phyloP scores from a whole-genome alignment of 192 early-diverging fungal genomes.

The Anaeromyces robustus region DNA sequence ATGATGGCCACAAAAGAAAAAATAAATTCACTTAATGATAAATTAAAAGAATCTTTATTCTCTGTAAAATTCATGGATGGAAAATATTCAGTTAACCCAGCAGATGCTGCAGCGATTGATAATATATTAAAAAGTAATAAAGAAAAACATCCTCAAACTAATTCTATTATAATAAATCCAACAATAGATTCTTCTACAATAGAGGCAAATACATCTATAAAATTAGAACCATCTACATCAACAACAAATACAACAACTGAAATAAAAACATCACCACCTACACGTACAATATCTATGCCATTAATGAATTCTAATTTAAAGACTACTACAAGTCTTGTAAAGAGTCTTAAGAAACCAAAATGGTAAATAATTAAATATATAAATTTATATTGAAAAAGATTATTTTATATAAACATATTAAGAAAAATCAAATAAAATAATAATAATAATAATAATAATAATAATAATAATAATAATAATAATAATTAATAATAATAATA shows the following conservation, averaged over 20 bases:
- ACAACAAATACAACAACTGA: background rate
- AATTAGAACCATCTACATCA: too few species aligned
- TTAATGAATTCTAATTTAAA: background rate
- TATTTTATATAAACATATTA: too few species aligned
- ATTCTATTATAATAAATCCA: too few species aligned
- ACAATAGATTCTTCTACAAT: too few species aligned
- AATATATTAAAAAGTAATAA: background rate
- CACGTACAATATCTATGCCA: background rate
- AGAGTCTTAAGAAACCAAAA: background rate
- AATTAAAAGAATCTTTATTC: background rate
- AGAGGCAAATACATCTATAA: too few species aligned
- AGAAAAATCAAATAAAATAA: background rate
- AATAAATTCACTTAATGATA: background rate
- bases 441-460: background rate
- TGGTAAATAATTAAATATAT: too few species aligned
- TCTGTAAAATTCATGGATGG: background rate
- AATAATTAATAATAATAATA: too few species aligned
- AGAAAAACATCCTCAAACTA: background rate
- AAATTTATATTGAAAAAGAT: too few species aligned
- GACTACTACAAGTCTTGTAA: background rate
- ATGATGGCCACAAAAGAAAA: background rate
- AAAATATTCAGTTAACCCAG: background rate
- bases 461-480: background rate
- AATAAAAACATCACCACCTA: background rate
- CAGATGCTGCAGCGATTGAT: background rate